Conservation (phyloP, 805 yeast species). For the Lipomyces kockii region DNA sequence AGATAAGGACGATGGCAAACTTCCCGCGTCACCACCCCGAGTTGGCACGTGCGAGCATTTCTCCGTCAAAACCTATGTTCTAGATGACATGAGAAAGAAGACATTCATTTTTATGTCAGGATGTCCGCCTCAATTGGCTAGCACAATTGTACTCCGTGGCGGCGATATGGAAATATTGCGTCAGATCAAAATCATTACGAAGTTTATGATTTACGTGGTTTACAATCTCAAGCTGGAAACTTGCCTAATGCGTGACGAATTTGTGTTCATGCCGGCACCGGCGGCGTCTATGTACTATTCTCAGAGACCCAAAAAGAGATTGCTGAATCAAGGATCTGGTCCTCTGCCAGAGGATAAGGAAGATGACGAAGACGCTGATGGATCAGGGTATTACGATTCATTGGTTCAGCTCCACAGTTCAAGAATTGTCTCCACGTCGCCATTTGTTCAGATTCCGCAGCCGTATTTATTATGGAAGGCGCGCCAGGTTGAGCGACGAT, state of each 20-base stretch:
- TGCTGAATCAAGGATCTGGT: neutral
- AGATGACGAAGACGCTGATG: conserved; percentile 3
- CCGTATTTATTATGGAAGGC: conserved; percentile 68
- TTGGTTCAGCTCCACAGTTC: conserved; percentile 49
- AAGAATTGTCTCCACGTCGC: conserved; percentile 79
- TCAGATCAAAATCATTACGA: conserved; percentile 75
- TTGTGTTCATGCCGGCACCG: conserved; percentile 50
- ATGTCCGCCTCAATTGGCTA: conserved; percentile 71
- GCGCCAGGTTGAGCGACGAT: conserved; percentile 53
- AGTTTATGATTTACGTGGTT: conserved; percentile 77
- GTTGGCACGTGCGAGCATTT: conserved; percentile 77
- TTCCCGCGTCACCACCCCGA: conserved; percentile 48
- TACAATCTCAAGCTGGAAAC: conserved; percentile 82
- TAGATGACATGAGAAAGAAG: conserved; percentile 54
- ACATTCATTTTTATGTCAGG: conserved; percentile 83
- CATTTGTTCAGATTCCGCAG: conserved; percentile 72
- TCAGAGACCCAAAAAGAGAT: neutral
- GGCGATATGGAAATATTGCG: conserved; percentile 63
- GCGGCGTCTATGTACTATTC: conserved; percentile 1
- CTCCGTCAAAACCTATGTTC: conserved; percentile 69
- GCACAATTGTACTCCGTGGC: conserved; percentile 88
- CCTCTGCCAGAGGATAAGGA: conserved; percentile 4
- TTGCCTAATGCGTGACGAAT: conserved; percentile 70
- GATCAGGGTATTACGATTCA: conserved; percentile 41
- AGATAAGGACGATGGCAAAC: conserved; percentile 39